Evolutionary conservation across 345 rosid genomes (phyloP).

Genomic region (Tarenaya hassleriana): DNA sequence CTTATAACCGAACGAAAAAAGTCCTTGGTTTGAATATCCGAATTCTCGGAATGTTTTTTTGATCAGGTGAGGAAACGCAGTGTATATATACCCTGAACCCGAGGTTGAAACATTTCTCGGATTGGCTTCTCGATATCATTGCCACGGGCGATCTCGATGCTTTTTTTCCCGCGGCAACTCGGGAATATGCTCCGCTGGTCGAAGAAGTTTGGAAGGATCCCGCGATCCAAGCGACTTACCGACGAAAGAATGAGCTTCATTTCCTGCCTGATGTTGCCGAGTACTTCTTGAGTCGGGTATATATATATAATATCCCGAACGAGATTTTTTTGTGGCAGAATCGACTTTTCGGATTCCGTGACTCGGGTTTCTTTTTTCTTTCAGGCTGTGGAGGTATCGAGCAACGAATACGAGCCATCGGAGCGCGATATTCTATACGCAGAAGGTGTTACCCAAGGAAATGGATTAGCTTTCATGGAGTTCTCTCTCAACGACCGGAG

Average conservation of each 20-base stretch:
- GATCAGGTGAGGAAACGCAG: slow-evolving; percentile 46
- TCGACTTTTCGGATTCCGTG: too few relatives aligned
- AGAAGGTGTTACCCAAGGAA: slow-evolving; percentile 95
- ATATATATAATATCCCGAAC: too few relatives aligned
- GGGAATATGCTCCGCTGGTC: slow-evolving; percentile 95
- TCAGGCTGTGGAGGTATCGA: slow-evolving; percentile 93
- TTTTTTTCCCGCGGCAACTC: slow-evolving; percentile 98
- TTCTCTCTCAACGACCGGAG: slow-evolving; percentile 82
- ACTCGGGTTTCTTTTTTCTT: too few relatives aligned
- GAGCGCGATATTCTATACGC: slow-evolving; percentile 88
- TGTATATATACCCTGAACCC: slow-evolving; percentile 76
- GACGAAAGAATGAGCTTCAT: slow-evolving; percentile 87
- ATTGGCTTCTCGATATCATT: slow-evolving; percentile 95
- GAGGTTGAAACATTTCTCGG: slow-evolving; percentile 93
- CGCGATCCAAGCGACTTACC: slow-evolving; percentile 84
- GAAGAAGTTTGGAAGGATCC: slow-evolving; percentile 99
- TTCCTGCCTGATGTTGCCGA: slow-evolving; percentile 94
- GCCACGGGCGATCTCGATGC: slow-evolving; percentile 98
- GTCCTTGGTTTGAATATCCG: neutral
- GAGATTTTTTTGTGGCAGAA: too few relatives aligned
- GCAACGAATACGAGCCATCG: slow-evolving; percentile 95
- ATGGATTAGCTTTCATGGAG: slow-evolving; percentile 93
- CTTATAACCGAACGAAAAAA: neutral
- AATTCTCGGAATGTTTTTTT: slow-evolving; percentile 14
- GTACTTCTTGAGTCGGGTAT: slow-evolving; percentile 89